phyloP scores from a whole-genome alignment of 2,329 filamentous ascomycete genomes.

The Claviceps sp. region DNA sequence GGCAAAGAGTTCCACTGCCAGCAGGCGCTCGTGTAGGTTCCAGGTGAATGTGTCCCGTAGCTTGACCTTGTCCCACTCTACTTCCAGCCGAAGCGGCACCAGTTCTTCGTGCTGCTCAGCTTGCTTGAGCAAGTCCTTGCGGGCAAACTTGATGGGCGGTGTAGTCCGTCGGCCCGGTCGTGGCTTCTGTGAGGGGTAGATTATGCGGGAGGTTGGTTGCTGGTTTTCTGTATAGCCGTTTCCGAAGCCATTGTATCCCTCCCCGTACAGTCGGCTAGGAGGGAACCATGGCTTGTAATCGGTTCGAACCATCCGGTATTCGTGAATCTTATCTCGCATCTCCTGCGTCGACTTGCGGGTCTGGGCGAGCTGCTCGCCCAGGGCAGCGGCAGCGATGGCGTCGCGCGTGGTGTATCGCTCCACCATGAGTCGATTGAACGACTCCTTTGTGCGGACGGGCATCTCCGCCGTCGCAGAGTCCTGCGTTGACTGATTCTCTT shows the following conservation, averaged over 20 bases:
- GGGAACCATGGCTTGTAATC: conserved; percentile 44
- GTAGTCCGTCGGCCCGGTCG: conserved; percentile 67
- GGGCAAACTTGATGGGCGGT: conserved; percentile 56
- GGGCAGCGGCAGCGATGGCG: conserved; percentile 37
- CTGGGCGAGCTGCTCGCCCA: conserved; percentile 37
- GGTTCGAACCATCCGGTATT: conserved; percentile 50
- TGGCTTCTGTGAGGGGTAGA: conserved; percentile 69
- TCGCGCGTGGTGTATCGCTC: conserved; percentile 42
- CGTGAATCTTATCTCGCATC: conserved; percentile 54
- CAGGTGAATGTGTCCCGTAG: conserved; percentile 96
- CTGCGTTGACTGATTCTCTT: conserved; percentile 15
- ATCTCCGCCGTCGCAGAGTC: conserved; percentile 15
- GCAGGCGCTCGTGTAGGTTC: conserved; percentile 87
- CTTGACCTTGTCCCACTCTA: conserved; percentile 92
- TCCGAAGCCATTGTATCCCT: conserved; percentile 77
- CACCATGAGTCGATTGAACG: conserved; percentile 38
- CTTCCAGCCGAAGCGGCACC: conserved; percentile 80
- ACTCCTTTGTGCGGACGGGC: conserved; percentile 40
- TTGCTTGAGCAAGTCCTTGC: conserved; percentile 72
- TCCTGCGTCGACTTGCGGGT: conserved; percentile 45
- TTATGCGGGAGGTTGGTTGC: conserved; percentile 46
- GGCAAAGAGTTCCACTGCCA: conserved; percentile 70
- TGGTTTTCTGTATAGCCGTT: conserved; percentile 71
- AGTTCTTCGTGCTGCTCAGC: conserved; percentile 85
- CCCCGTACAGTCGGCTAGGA: conserved; percentile 47